Evolutionary conservation across 2,329 filamentous ascomycete species (phyloP).

Genomic region (Penicillium psychrosexuale): DNA sequence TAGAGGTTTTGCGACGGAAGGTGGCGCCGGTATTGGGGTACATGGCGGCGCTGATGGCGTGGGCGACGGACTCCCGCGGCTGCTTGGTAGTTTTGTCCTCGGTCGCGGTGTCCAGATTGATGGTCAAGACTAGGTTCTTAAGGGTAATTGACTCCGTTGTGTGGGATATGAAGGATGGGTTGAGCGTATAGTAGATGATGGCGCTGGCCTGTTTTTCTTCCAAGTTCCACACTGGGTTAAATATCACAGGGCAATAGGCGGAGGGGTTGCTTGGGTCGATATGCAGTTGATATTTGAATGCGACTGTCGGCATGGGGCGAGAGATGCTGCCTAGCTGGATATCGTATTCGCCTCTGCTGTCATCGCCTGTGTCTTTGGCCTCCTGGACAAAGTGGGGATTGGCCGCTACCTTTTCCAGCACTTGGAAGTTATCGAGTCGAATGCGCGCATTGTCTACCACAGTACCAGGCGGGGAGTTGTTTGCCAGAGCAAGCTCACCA

Average conservation of each 20-base stretch:
- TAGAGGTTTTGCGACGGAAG: slow-evolving; percentile 47
- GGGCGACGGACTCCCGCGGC: slow-evolving; percentile 37
- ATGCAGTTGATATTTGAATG: slow-evolving; percentile 90
- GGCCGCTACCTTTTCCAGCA: slow-evolving; percentile 87
- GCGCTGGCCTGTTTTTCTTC: slow-evolving; percentile 82
- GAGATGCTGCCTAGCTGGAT: slow-evolving; percentile 69
- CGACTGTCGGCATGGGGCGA: slow-evolving; percentile 64
- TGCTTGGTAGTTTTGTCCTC: slow-evolving; percentile 47
- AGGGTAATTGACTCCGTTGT: slow-evolving; percentile 53
- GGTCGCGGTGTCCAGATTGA: slow-evolving; percentile 42
- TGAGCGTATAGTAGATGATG: slow-evolving; percentile 78
- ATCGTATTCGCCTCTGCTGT: slow-evolving; percentile 72
- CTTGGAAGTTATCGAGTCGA: slow-evolving; percentile 79
- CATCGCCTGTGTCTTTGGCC: slow-evolving; percentile 46
- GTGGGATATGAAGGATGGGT: slow-evolving; percentile 61
- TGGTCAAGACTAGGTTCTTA: slow-evolving; percentile 74
- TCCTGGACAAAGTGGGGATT: slow-evolving; percentile 88
- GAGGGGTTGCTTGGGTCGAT: slow-evolving; percentile 58
- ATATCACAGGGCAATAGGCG: slow-evolving; percentile 66
- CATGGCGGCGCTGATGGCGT: slow-evolving; percentile 46
- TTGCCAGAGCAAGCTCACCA: slow-evolving; percentile 85
- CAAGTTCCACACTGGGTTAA: slow-evolving; percentile 77
- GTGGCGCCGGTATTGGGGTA: slow-evolving; percentile 44
- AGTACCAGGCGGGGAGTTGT: slow-evolving; percentile 53
- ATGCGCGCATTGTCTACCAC: slow-evolving; percentile 59